Conservation (phyloP, 148 eudicot species). For the Agrostemma githago region DNA sequence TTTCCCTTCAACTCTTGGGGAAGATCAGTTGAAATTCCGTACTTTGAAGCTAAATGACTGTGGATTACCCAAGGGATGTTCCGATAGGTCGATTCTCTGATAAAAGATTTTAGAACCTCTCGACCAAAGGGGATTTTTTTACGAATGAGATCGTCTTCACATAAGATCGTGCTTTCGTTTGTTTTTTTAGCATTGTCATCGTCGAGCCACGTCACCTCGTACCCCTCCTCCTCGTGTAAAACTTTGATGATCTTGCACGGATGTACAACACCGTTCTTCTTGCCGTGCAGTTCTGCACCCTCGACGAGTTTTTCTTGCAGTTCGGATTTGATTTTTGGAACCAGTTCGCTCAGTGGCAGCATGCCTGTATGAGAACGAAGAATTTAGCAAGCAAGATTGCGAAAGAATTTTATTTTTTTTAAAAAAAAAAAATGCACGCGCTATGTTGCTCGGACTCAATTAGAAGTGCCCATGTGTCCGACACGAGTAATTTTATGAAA, state of each 20-base stretch:
- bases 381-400: neutral
- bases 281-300: conserved; percentile 69
- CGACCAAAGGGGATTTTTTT: conserved; percentile 75
- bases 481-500: too few species aligned
- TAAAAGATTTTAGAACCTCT: conserved; percentile 75
- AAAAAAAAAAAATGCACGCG: neutral
- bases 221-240: conserved; percentile 37
- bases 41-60: conserved; percentile 59
- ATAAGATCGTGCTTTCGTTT: conserved; percentile 51
- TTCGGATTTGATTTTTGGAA: conserved; percentile 49
- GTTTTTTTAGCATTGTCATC: conserved; percentile 44
- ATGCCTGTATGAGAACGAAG: conserved; percentile 49
- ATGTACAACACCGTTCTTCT: conserved; percentile 53
- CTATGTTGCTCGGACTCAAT: too few species aligned
- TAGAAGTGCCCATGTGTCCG: too few species aligned
- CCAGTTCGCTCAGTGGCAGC: conserved; percentile 76
- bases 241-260: conserved; percentile 71
- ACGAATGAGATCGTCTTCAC: conserved; percentile 64
- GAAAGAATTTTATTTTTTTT: too few species aligned
- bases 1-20: conserved; percentile 60
- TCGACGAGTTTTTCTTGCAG: conserved; percentile 59
- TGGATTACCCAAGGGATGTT: conserved; percentile 93
- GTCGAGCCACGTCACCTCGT: conserved; percentile 88
- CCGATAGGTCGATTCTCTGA: conserved; percentile 84
- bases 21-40: conserved; percentile 71